These are phyloP conservation scores for Oxyria digyna DNA, from an alignment of 148 eudicot species.

Conservation along the genomic window DNA sequence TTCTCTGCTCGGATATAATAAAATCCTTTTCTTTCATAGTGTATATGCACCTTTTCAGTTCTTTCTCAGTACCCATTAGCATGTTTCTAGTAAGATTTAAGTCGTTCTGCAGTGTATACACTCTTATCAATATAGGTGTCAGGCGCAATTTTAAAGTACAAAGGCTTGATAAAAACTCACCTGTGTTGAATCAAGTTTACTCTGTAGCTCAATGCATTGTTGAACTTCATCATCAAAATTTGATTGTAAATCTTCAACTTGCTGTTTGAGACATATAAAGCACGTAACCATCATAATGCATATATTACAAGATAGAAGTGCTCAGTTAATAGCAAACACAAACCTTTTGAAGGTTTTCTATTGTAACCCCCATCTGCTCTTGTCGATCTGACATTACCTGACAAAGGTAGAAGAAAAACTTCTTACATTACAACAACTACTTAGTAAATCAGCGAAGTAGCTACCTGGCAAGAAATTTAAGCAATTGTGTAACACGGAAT, in stretches of 20 bases:
- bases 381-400: constrained; percentile 22
- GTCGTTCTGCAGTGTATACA: constrained; percentile 23
- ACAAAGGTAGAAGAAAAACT: not conserved
- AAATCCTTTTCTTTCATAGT: constrained; percentile 40
- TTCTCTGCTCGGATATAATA: constrained; percentile 38
- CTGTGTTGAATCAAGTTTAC: constrained; percentile 22
- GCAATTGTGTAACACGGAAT: not conserved
- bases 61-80: constrained; percentile 34
- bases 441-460: not conserved
- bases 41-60: constrained; percentile 29
- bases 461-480: not conserved
- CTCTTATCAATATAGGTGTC: not conserved
- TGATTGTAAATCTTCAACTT: constrained; percentile 6
- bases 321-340: not conserved
- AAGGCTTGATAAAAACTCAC: constrained; percentile 13
- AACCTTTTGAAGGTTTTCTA: constrained; percentile 10
- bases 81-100: constrained; percentile 27
- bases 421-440: not conserved
- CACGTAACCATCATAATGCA: not conserved
- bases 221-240: constrained; percentile 8
- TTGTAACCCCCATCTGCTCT: constrained; percentile 11
- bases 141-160: not conserved
- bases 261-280: not conserved
- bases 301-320: not conserved
- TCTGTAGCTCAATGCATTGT: not conserved